Evolutionary conservation across 345 rosid genomes (phyloP), one percentile per base, ranked within the genome.

Genomic region (Barbarea vulgaris): DNA sequence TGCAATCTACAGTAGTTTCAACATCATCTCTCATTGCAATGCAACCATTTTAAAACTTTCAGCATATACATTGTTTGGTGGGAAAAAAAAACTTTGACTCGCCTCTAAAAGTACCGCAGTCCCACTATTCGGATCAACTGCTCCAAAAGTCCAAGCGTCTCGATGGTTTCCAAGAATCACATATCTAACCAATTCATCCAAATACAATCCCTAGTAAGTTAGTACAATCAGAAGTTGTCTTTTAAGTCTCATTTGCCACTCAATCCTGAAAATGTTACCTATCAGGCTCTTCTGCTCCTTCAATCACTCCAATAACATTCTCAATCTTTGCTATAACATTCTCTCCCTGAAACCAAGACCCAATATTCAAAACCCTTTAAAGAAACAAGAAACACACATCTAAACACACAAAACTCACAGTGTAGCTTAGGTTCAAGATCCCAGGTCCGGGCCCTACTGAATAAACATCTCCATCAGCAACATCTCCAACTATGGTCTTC

Each of bases 101-200:
- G 83, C 98, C 97, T 93, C 98, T 65, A 90, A 76, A 31, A 93
- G 82, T 22, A 89, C 84, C 13, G 93, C 98, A 36, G 96, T 89
- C 17, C 90, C 98, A 34, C 98, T 93, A 79, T 86, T 90, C 39
- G 97, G 97, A 86, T 90, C 95, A 31, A 84, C 98, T 3, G 97
- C 93, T 58, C 98, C 98, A 53, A 87, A 93, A 30, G 88, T 89
- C 98, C 98, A 93, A 65, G 98, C 98, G 77, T 90, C 98, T 31
- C 96, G 80, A 78, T 93, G 98, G 82, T 93, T 90, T 10, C 98
- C 95, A 71, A 93, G 75, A 64, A 90, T 69, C 60, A 90, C 84
- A 68, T 80, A 93, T 72, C 98, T 93, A 65, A 60, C 22, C 64
- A 51, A 57, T 5, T 13, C 64, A 74, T 54, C 9, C 50, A 48